These are phyloP conservation scores for Cercospora canescens DNA, from an alignment of 2,329 filamentous ascomycete species.

Conservation along the genomic window DNA sequence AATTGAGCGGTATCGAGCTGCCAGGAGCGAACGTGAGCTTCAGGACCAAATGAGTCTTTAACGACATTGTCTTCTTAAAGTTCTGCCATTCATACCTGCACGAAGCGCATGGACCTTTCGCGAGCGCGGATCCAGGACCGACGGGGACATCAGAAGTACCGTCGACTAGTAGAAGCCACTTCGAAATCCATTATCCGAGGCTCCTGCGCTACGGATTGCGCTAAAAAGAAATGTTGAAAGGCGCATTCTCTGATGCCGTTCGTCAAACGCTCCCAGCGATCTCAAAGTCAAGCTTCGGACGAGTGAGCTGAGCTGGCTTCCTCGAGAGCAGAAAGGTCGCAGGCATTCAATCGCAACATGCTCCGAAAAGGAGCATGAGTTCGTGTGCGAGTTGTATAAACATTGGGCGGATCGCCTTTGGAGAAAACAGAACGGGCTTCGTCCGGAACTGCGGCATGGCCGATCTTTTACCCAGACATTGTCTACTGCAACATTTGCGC, in stretches of 20 bases:
- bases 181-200: not conserved
- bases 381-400: not conserved
- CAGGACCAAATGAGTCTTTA: conserved; percentile 15
- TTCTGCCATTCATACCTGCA: not conserved
- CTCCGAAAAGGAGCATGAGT: not conserved
- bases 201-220: not conserved
- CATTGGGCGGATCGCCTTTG: not conserved
- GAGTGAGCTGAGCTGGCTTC: not conserved
- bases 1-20: conserved; percentile 22
- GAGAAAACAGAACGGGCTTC: not conserved
- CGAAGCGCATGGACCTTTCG: not conserved
- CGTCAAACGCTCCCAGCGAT: not conserved
- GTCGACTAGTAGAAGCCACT: not conserved
- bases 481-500: not conserved
- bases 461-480: too few species aligned
- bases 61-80: not conserved
- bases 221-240: too few species aligned
- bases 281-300: not conserved
- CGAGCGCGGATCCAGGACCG: not conserved
- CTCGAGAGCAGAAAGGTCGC: not conserved
- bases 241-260: not conserved
- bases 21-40: conserved; percentile 24
- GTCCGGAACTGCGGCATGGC: not conserved
- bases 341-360: not conserved
- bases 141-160: not conserved